phyloP scores from a whole-genome alignment of 2,329 filamentous ascomycete species.

The Scedosporium boydii region DNA sequence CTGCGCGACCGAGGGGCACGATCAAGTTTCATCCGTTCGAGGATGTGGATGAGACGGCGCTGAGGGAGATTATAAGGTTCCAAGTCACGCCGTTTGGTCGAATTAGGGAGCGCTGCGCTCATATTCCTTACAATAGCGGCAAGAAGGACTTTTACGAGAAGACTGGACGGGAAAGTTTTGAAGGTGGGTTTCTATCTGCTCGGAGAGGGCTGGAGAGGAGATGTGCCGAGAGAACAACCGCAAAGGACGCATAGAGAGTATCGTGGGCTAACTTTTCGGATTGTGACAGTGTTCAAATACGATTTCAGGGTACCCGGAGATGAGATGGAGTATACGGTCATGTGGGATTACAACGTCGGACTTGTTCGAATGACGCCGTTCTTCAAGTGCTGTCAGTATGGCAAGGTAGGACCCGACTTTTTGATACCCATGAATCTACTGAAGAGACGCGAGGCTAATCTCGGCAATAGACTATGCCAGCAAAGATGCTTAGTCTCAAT shows the following conservation, averaged over 20 bases:
- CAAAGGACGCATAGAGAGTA: too few species aligned
- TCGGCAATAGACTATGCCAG: slow-evolving; percentile 64
- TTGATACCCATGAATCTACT: not conserved
- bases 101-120: slow-evolving; percentile 54
- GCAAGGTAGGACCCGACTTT: slow-evolving; percentile 54
- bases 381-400: slow-evolving; percentile 82
- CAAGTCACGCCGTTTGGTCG: slow-evolving; percentile 55
- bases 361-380: slow-evolving; percentile 90
- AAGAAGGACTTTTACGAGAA: slow-evolving; percentile 84
- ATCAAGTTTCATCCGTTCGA: slow-evolving; percentile 71
- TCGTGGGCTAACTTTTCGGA: too few species aligned
- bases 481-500: slow-evolving; percentile 71
- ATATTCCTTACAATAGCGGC: slow-evolving; percentile 89
- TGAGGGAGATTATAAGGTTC: slow-evolving; percentile 51
- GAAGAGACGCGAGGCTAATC: not conserved
- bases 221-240: too few species aligned
- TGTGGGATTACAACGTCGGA: slow-evolving; percentile 97
- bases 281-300: slow-evolving; percentile 65
- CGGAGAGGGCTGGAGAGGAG: not conserved
- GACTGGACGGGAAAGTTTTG: slow-evolving; percentile 79
- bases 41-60: slow-evolving; percentile 45
- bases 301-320: slow-evolving; percentile 63
- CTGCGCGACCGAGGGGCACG: slow-evolving; percentile 48
- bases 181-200: slow-evolving; percentile 48
- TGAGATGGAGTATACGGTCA: slow-evolving; percentile 61